Conservation (phyloP, 495 filamentous ascomycete species). For the Aspergillus sclerotiicarbonarius region DNA sequence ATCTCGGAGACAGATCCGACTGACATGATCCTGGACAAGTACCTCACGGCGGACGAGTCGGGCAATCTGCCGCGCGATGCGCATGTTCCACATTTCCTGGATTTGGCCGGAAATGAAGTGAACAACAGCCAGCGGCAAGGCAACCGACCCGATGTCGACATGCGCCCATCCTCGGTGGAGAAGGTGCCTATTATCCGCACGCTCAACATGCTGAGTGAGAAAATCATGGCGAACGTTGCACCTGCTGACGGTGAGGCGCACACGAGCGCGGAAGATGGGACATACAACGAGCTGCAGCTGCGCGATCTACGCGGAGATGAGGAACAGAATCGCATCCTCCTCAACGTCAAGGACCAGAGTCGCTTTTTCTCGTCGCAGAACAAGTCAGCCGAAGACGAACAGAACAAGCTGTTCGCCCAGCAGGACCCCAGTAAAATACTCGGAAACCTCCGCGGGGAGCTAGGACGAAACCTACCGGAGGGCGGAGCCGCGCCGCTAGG, state of each 20-base stretch:
- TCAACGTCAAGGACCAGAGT: slow-evolving; percentile 84
- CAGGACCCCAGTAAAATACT: slow-evolving; percentile 70
- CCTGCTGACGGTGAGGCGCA: slow-evolving; percentile 69
- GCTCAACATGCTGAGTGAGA: slow-evolving; percentile 83
- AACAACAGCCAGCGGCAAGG: slow-evolving; percentile 76
- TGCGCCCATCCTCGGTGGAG: slow-evolving; percentile 67
- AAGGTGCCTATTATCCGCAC: slow-evolving; percentile 79
- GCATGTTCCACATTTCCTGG: slow-evolving; percentile 81
- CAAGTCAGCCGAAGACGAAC: slow-evolving; percentile 48
- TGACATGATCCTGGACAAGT: slow-evolving; percentile 79
- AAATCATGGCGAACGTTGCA: slow-evolving; percentile 82
- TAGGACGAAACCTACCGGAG: slow-evolving; percentile 48
- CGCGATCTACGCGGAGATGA: slow-evolving; percentile 76
- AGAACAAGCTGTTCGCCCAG: slow-evolving; percentile 57
- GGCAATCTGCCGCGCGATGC: slow-evolving; percentile 50
- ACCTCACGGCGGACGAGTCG: slow-evolving; percentile 65
- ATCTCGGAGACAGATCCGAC: slow-evolving; percentile 69
- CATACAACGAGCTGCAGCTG: slow-evolving; percentile 71
- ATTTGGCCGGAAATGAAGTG: slow-evolving; percentile 90
- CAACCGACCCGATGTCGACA: slow-evolving; percentile 81
- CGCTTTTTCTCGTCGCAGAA: slow-evolving; percentile 72
- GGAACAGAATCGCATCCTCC: slow-evolving; percentile 68
- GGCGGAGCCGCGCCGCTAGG: slow-evolving; percentile 56
- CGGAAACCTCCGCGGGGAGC: slow-evolving; percentile 57
- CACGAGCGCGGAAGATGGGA: slow-evolving; percentile 66